phyloP scores from a whole-genome alignment of 305 asterid species.

The Petunia hybrid region DNA sequence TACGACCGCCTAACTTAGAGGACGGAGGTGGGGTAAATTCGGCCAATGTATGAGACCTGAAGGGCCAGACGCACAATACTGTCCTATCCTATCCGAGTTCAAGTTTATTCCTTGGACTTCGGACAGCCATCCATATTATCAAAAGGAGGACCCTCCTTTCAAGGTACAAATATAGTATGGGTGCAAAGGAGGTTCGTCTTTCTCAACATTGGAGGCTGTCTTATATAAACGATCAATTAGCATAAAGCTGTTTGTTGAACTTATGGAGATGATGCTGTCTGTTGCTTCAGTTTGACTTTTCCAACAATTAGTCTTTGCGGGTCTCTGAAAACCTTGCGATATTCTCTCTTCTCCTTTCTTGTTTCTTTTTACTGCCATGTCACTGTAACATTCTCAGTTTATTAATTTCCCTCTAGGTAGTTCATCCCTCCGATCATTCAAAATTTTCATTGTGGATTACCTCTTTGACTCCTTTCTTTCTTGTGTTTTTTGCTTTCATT shows the following conservation, averaged over 20 bases:
- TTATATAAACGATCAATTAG: slow-evolving; percentile 2
- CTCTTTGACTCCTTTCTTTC: not conserved
- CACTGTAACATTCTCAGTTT: not conserved
- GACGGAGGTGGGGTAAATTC: no score
- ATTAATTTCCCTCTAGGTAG: not conserved
- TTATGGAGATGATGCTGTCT: slow-evolving; percentile 21
- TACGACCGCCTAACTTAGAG: no score
- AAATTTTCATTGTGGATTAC: not conserved
- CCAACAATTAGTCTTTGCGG: not conserved
- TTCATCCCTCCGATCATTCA: not conserved
- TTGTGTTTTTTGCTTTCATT: not conserved
- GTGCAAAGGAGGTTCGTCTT: no score
- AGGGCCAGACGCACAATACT: no score
- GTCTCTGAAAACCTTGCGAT: not conserved
- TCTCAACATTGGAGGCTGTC: not conserved
- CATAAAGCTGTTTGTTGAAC: slow-evolving; percentile 21
- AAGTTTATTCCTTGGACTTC: no score
- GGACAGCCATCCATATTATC: no score
- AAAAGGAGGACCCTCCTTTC: no score
- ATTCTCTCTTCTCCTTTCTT: not conserved
- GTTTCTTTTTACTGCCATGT: not conserved
- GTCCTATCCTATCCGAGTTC: no score
- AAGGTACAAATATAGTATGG: no score
- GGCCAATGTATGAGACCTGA: no score
- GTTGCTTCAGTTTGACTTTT: slow-evolving; percentile 21